phyloP scores from a whole-genome alignment of 345 rosid species.

The Rhodamnia rubescens region DNA sequence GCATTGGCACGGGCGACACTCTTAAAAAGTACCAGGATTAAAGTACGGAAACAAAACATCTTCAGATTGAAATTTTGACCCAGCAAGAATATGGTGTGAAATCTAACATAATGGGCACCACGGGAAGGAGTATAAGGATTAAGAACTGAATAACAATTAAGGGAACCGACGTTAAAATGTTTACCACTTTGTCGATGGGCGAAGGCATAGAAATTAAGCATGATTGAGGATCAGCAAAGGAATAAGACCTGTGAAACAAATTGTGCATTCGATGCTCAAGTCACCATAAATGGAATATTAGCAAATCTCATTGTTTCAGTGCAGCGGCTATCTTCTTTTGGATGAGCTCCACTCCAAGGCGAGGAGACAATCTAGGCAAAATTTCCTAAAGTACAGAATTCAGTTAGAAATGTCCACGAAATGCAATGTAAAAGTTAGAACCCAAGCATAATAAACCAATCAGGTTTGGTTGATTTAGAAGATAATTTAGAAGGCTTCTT shows the following conservation, averaged over 20 bases:
- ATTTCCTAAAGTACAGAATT: conserved; percentile 32
- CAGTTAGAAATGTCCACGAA: not conserved
- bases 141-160: not conserved
- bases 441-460: not conserved
- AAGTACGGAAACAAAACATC: not conserved
- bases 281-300: not conserved
- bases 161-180: not conserved
- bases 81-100: not conserved
- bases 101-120: not conserved
- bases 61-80: not conserved
- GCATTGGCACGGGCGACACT: not conserved
- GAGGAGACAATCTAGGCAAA: conserved; percentile 63
- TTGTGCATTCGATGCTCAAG: not conserved
- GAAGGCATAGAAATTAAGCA: not conserved
- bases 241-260: not conserved
- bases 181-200: not conserved
- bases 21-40: not conserved
- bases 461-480: not conserved
- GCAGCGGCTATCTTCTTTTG: conserved; percentile 74
- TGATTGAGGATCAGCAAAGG: not conserved
- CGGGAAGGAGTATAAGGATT: not conserved
- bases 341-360: conserved; percentile 52
- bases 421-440: not conserved
- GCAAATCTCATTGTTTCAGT: conserved; percentile 21
- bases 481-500: not conserved